Evolutionary conservation across 1,284 basidiomycete genomes (phyloP).

Genomic region (Ustilago esculenta): DNA sequence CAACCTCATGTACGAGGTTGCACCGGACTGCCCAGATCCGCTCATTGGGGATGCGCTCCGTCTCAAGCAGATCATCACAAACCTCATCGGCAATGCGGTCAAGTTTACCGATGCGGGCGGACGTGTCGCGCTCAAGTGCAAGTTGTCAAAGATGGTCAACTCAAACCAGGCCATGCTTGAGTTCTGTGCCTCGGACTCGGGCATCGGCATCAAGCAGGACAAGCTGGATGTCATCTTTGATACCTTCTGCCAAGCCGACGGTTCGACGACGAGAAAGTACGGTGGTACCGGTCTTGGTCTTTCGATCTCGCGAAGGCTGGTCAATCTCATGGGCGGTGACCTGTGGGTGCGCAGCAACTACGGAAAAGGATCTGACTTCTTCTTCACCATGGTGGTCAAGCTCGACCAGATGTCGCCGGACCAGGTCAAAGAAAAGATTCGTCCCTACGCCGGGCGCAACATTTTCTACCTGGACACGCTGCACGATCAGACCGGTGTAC

Average conservation of each 20-base stretch:
- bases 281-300: slow-evolving; percentile 97
- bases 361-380: slow-evolving; percentile 92
- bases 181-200: slow-evolving; percentile 97
- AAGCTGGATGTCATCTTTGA: slow-evolving; percentile 99
- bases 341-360: slow-evolving; percentile 96
- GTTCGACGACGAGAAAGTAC: slow-evolving; percentile 77
- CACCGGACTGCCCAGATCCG: slow-evolving; percentile 94
- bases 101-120: slow-evolving; percentile 86
- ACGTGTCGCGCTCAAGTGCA: slow-evolving; percentile 87
- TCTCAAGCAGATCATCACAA: slow-evolving; percentile 67
- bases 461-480: slow-evolving; percentile 91
- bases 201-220: slow-evolving; percentile 98
- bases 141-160: slow-evolving; percentile 75
- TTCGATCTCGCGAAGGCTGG: slow-evolving; percentile 77
- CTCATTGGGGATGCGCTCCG: slow-evolving; percentile 95
- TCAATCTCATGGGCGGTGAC: slow-evolving; percentile 96
- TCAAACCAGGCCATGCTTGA: slow-evolving; percentile 85
- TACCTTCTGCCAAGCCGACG: slow-evolving; percentile 98
- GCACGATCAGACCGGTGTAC: slow-evolving; percentile 79
- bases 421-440: slow-evolving; percentile 63
- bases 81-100: slow-evolving; percentile 63
- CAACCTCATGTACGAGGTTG: slow-evolving; percentile 95
- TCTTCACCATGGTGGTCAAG: slow-evolving; percentile 81
- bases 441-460: slow-evolving; percentile 61
- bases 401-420: slow-evolving; percentile 58